A percentile compares a stretch with the other conserved stretches of the same genome.
phyloP scores from a whole-genome alignment of 2,329 filamentous ascomycete genomes.

The Aspergillus bombycis region DNA sequence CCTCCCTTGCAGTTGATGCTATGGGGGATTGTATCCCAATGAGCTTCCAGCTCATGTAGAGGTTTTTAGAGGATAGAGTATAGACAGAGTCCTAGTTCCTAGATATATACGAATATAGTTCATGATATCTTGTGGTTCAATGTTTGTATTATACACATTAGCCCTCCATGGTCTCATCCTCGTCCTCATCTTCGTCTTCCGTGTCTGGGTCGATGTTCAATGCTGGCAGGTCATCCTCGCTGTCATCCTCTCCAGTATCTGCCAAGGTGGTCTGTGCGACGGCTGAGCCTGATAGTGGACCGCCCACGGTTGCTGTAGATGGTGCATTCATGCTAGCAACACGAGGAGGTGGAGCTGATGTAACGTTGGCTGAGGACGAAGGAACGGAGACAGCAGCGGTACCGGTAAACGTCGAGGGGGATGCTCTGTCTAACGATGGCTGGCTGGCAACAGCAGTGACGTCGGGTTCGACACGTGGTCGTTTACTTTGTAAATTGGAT shows the following conservation, averaged over 20 bases:
- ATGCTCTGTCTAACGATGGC: conserved; percentile 15
- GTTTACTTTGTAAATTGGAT: conserved; percentile 31
- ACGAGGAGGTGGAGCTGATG: conserved; percentile 16
- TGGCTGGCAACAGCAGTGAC: conserved; percentile 10
- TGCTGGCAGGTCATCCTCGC: conserved; percentile 54
- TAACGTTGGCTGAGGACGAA: conserved; percentile 3
- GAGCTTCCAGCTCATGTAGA: not conserved
- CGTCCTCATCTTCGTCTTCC: conserved; percentile 48
- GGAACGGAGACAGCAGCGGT: conserved; percentile 18
- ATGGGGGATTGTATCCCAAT: not conserved
- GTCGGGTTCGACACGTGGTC: conserved; percentile 34
- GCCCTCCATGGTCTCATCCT: conserved; percentile 29
- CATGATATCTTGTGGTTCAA: not conserved
- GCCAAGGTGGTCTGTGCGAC: conserved; percentile 12
- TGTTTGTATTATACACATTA: conserved; percentile 3
- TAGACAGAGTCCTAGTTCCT: conserved; percentile 2
- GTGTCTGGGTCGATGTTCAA: conserved; percentile 53
- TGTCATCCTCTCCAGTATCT: conserved; percentile 40
- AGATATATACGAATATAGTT: conserved; percentile 1
- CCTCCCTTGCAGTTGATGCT: not conserved
- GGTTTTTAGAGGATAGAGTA: not conserved
- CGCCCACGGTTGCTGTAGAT: conserved; percentile 5
- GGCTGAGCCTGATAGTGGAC: conserved; percentile 3
- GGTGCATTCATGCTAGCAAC: conserved; percentile 10
- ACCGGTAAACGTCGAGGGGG: conserved; percentile 23